Percentiles rank a stretch among this genome's conserved stretches.
Evolutionary conservation across 768 basidiomycete genomes (phyloP).

Genomic region (Suillus luteus): DNA sequence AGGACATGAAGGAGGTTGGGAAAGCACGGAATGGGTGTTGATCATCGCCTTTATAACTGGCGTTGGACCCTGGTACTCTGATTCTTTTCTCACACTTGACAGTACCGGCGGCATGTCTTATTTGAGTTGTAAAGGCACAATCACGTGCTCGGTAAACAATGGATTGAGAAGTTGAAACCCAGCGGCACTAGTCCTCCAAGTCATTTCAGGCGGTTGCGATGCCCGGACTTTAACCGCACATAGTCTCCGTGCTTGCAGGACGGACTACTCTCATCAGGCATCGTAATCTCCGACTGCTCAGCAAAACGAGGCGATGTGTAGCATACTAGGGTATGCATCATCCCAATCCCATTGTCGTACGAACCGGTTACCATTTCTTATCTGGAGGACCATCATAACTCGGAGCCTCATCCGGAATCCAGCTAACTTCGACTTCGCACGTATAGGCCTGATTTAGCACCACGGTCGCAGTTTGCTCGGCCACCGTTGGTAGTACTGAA

Average conservation of each 20-base stretch:
- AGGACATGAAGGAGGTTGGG: constrained; percentile 40
- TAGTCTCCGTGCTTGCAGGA: constrained; percentile 7
- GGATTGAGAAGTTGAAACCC: constrained; percentile 22
- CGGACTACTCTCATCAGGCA: constrained; percentile 2
- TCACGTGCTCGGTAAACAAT: constrained; percentile 28
- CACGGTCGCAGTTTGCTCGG: constrained; percentile 16
- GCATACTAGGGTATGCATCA: constrained; percentile 1
- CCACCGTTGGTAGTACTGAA: constrained; percentile 7
- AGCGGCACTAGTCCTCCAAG: constrained; percentile 21
- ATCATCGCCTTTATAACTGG: constrained; percentile 43
- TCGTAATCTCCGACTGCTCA: constrained; percentile 3
- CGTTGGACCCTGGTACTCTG: constrained; percentile 35
- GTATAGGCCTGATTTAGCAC: constrained; percentile 9
- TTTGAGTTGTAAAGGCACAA: constrained; percentile 28
- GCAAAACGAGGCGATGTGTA: not conserved
- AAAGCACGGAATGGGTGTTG: constrained; percentile 39
- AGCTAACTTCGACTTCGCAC: constrained; percentile 13
- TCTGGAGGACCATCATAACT: not conserved
- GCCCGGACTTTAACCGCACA: not conserved
- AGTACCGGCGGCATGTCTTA: constrained; percentile 37
- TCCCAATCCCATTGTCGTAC: constrained; percentile 7
- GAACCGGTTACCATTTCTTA: not conserved
- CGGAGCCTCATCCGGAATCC: not conserved
- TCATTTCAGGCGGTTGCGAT: constrained; percentile 5
- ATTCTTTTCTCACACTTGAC: constrained; percentile 39